Percentiles rank a stretch among this genome's conserved stretches.
Evolutionary conservation across 2,329 filamentous ascomycete genomes (phyloP).

Genomic region (Sporothrix pallida): DNA sequence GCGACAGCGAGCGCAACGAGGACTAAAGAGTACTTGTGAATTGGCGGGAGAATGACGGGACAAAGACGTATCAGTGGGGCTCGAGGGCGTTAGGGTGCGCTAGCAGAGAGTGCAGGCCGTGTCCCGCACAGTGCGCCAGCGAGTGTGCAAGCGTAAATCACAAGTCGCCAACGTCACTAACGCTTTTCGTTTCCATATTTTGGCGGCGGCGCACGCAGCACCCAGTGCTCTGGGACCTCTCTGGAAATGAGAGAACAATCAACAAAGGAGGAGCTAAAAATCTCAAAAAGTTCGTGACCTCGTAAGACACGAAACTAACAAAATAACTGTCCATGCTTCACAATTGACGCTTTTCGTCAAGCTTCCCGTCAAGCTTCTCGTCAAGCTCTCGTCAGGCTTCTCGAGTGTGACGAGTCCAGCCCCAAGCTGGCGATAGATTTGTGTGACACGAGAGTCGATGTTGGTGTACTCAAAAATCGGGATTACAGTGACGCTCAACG

Average conservation of each 20-base stretch:
- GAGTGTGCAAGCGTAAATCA: too few relatives aligned
- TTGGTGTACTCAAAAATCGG: not conserved
- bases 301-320: too few relatives aligned
- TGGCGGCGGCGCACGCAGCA: not conserved
- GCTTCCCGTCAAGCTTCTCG: not conserved
- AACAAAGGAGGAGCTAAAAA: not conserved
- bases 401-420: not conserved
- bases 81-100: not conserved
- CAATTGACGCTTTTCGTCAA: not conserved
- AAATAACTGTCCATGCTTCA: not conserved
- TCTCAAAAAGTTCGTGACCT: too few relatives aligned
- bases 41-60: not conserved
- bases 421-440: not conserved
- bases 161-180: too few relatives aligned
- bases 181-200: too few relatives aligned
- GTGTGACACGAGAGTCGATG: not conserved
- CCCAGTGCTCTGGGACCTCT: not conserved
- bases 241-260: not conserved
- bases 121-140: not conserved
- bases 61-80: constrained; percentile 13
- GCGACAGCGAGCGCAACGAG: not conserved
- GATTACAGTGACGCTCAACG: not conserved
- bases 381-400: not conserved
- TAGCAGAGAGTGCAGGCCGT: not conserved
- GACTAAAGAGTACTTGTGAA: not conserved